Evolutionary conservation across 208 protist genomes (phyloP), one percentile per base, ranked within the genome.

Genomic region (Blastocrithidia nonstop): DNA sequence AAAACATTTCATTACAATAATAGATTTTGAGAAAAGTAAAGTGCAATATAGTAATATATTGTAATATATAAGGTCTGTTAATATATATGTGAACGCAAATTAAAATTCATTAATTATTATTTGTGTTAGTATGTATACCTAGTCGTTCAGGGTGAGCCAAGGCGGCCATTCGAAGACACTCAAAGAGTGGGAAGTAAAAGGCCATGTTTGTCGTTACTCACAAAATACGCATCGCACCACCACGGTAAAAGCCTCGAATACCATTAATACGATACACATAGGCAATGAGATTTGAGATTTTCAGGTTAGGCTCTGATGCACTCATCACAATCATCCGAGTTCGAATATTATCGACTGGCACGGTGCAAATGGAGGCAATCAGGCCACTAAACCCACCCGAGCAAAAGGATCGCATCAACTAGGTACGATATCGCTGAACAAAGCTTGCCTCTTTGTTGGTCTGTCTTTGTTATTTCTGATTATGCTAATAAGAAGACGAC

Each of bases 191-290:
- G 26, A 87, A 87, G 54, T 87, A 90, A 15, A 69, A 44, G 5
- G 73, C 69, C 76, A 85, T 79, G 58, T 90, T 90, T 6, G 54
- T 39, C 7, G 73, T 75, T 36, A 90, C 76, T 74, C 76, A 90
- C 24, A 90, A 26, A 41, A 87, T 64, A 28, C 81, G 75, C 46
- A 69, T 72, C 16, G 36, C 47, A 1, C 63, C 72, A 17, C 81
- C 81, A n/a, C 61, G 61, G 43, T 76, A 66, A 26, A 90, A 87
- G 16, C 61, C 58, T n/a, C 48, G 45, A 33, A 73, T 27, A 2
- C 81, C 81, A 45, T 71, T 68, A 5, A 46, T 16, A 6, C 45
- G 45, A 39, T 85, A 83, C 7, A 62, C 40, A 3, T 45, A 37
- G 6, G 41, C 44, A 27, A 82, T 61, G 7, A 87, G 57, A 11